phyloP scores from a whole-genome alignment of 1,139 yeast genomes.

The Tardiomyces digboiensis region DNA sequence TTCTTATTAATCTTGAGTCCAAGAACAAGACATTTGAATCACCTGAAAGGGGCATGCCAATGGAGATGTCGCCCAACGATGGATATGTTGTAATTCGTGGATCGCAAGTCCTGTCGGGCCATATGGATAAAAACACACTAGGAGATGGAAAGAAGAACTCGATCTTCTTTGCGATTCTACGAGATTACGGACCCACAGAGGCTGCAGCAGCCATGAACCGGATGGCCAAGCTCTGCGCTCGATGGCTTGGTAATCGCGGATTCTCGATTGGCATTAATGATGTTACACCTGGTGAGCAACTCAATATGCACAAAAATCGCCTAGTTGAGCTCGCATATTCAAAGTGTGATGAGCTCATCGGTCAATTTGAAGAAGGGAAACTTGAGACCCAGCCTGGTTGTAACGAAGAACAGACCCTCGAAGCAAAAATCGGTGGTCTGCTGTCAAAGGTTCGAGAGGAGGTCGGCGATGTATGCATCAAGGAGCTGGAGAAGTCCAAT shows the following conservation, averaged over 20 bases:
- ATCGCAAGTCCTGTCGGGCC: conserved; percentile 81
- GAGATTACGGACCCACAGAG: conserved; percentile 94
- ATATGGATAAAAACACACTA: conserved; percentile 91
- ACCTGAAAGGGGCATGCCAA: conserved; percentile 62
- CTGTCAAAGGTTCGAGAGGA: conserved; percentile 97
- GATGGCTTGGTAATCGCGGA: conserved; percentile 91
- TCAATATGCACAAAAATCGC: conserved; percentile 70
- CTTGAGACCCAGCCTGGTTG: conserved; percentile 99
- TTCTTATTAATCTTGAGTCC: conserved; percentile 86
- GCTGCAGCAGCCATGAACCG: conserved; percentile 97
- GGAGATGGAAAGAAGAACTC: conserved; percentile 99
- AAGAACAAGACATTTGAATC: conserved; percentile 81
- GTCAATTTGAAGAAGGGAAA: conserved; percentile 70
- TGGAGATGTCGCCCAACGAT: conserved; percentile 97
- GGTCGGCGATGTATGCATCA: conserved; percentile 96
- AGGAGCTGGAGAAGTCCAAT: conserved; percentile 79
- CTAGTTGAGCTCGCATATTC: conserved; percentile 88
- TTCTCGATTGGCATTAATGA: conserved; percentile 97
- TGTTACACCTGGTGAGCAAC: conserved; percentile 84
- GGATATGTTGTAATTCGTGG: conserved; percentile 90
- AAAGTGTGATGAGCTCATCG: conserved; percentile 88
- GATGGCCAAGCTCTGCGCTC: conserved; percentile 96
- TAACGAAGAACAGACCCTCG: conserved; percentile 95
- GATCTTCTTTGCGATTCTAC: conserved; percentile 84
- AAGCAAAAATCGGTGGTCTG: conserved; percentile 94